phyloP scores from a whole-genome alignment of 306 rosid genomes.

The Casuarina glauca region DNA sequence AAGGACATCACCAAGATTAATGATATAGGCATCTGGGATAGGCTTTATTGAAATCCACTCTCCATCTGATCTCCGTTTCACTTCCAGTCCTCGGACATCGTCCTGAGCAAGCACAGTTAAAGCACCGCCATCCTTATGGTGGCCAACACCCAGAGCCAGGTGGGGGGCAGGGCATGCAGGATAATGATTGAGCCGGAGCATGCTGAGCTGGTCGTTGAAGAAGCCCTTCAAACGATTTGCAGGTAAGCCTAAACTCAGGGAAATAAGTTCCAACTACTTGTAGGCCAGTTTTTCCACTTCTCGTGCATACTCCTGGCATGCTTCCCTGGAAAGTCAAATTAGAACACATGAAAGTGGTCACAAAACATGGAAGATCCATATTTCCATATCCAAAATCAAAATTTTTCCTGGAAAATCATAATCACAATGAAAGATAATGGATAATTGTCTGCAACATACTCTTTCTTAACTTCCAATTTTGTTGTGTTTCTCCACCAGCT shows the following conservation, averaged over 20 bases:
- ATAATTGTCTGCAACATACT: too few relatives aligned
- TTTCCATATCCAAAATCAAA: too few relatives aligned
- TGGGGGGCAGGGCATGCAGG: constrained; percentile 76
- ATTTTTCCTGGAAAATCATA: too few relatives aligned
- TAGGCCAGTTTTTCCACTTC: constrained; percentile 65
- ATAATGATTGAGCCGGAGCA: constrained; percentile 60
- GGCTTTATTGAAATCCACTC: constrained; percentile 77
- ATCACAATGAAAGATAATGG: too few relatives aligned
- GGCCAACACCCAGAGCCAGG: constrained; percentile 84
- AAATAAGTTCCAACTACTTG: constrained; percentile 57
- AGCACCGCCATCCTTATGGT: constrained; percentile 74
- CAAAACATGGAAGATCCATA: too few relatives aligned
- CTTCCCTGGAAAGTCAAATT: constrained; percentile 26
- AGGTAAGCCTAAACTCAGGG: constrained; percentile 54
- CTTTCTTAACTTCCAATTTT: too few relatives aligned
- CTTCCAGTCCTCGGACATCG: constrained; percentile 70
- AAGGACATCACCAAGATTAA: constrained; percentile 70
- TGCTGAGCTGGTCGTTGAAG: constrained; percentile 60
- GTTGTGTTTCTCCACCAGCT: too few relatives aligned
- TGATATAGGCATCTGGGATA: constrained; percentile 52
- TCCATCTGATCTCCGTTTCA: constrained; percentile 57
- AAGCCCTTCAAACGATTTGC: constrained; percentile 41
- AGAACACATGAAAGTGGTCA: too few relatives aligned
- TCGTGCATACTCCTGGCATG: constrained; percentile 44
- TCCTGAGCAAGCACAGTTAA: constrained; percentile 77